phyloP scores from a whole-genome alignment of 2,329 filamentous ascomycete species.

The Cercospora zeae-maydis region DNA sequence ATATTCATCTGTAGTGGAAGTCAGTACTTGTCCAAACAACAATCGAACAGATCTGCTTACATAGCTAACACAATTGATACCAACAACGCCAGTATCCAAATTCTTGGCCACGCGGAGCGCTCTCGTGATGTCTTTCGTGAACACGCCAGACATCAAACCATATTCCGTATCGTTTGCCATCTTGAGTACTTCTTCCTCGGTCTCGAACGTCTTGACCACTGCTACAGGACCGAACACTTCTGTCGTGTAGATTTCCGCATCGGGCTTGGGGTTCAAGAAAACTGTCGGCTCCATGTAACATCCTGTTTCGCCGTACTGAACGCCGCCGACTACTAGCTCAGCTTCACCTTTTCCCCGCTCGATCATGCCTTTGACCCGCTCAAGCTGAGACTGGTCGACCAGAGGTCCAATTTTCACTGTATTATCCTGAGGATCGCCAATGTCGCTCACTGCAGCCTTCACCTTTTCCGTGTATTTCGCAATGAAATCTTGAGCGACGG shows the following conservation, averaged over 20 bases:
- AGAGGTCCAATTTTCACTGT: conserved; percentile 51
- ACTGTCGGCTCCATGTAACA: conserved; percentile 47
- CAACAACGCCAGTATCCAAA: conserved; percentile 41
- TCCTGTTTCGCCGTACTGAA: conserved; percentile 27
- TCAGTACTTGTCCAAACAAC: not conserved
- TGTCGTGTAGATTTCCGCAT: conserved; percentile 37
- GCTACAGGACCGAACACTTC: conserved; percentile 41
- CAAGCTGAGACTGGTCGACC: conserved; percentile 55
- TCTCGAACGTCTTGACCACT: conserved; percentile 38
- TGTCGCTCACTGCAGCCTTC: conserved; percentile 33
- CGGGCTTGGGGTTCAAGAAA: conserved; percentile 41
- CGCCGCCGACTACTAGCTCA: conserved; percentile 22
- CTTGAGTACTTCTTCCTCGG: conserved; percentile 38
- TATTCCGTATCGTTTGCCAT: conserved; percentile 40
- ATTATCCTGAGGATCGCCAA: conserved; percentile 44
- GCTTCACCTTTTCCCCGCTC: conserved; percentile 18
- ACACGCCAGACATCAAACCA: conserved; percentile 38
- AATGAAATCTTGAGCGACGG: conserved; percentile 46
- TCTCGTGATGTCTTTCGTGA: conserved; percentile 38
- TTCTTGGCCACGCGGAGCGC: conserved; percentile 41
- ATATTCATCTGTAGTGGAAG: not conserved
- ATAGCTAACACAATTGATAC: conserved; percentile 32
- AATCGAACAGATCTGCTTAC: not conserved
- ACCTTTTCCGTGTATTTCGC: conserved; percentile 45
- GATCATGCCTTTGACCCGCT: conserved; percentile 41